Conservation (phyloP, 345 rosid genomes). For the Eutrema heterophyllum region DNA sequence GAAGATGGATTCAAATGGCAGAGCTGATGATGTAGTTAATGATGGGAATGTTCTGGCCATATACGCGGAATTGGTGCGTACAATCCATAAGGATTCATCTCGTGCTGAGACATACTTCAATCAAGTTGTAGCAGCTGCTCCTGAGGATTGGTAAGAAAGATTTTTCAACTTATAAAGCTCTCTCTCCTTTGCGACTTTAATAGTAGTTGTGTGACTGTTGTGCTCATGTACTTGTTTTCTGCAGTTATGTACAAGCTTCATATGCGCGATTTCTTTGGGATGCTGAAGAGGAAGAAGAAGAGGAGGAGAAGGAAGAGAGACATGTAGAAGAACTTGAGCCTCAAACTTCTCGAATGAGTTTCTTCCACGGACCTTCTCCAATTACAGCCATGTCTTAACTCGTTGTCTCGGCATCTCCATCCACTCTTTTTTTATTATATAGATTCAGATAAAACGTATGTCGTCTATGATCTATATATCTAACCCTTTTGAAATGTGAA, state of each 20-base stretch:
- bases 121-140: conserved; percentile 77
- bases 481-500: conserved; percentile 13
- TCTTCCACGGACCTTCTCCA: conserved; percentile 40
- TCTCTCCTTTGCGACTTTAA: neutral
- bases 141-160: conserved; percentile 65
- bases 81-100: conserved; percentile 51
- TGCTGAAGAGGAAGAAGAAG: conserved; percentile 62
- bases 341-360: conserved; percentile 22
- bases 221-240: too few species aligned
- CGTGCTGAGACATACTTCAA: conserved; percentile 76
- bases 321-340: conserved; percentile 5
- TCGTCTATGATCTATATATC: conserved; percentile 27
- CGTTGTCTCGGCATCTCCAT: too few species aligned
- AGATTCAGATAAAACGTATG: conserved; percentile 23
- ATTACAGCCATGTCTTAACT: conserved; percentile 58
- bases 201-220: neutral
- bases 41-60: conserved; percentile 47
- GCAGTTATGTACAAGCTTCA: conserved; percentile 82
- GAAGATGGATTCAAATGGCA: too few species aligned
- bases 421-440: too few species aligned
- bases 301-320: conserved; percentile 21
- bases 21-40: too few species aligned
- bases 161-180: neutral
- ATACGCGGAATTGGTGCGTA: conserved; percentile 85
- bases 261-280: conserved; percentile 93